A percentile compares a stretch with the other conserved stretches of the same genome.
phyloP scores from a whole-genome alignment of 148 eudicot species.

The Chenopodium album region DNA sequence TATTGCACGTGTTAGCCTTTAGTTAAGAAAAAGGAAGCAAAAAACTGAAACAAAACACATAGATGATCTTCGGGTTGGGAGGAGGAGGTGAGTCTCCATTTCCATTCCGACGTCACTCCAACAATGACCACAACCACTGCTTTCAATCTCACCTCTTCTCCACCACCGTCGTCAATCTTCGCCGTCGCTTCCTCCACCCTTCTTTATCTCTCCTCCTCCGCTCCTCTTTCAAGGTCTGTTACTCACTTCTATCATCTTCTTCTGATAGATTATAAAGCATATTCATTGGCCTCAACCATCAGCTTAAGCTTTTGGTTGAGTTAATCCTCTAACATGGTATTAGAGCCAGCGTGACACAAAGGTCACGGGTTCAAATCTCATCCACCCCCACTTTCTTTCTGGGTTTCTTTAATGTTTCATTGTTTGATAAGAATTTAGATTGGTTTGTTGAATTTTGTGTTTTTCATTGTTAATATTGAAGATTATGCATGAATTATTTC shows the following conservation, averaged over 20 bases:
- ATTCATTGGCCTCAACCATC: no score
- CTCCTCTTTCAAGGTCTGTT: conserved; percentile 45
- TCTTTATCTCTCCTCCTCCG: conserved; percentile 26
- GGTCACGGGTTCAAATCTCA: no score
- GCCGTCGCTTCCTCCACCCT: conserved; percentile 32
- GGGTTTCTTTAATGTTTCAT: neutral
- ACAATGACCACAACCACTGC: conserved; percentile 5
- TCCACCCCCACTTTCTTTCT: neutral
- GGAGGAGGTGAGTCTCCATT: neutral
- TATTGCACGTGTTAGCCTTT: no score
- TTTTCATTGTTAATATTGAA: neutral
- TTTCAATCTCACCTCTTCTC: conserved; percentile 44
- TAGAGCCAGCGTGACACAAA: no score
- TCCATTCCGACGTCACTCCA: neutral
- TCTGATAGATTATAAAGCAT: no score
- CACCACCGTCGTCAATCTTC: conserved; percentile 47
- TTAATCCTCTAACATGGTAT: no score
- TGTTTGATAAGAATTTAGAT: neutral
- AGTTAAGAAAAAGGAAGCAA: no score
- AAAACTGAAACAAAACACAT: neutral
- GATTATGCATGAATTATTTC: neutral
- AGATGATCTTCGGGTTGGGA: conserved; percentile 5
- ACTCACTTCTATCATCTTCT: neutral
- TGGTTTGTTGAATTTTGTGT: no score
- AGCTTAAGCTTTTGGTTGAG: no score